A percentile compares a stretch with the other conserved stretches of the same genome.
phyloP scores from a whole-genome alignment of 352 stramenopile genomes.

The Pythium volutum region DNA sequence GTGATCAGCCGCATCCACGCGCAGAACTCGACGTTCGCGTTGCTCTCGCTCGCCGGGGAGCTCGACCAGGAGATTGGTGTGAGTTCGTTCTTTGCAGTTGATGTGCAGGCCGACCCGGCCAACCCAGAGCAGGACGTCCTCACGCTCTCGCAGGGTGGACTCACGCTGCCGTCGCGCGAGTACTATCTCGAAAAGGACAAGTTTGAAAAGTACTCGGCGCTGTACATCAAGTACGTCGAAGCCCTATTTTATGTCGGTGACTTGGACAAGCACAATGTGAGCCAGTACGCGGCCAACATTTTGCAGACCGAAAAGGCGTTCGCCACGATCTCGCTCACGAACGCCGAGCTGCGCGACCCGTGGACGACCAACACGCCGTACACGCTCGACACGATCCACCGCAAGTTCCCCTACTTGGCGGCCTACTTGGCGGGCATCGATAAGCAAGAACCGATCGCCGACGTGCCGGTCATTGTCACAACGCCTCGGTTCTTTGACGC shows the following conservation, averaged over 20 bases:
- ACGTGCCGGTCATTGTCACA: constrained; percentile 38
- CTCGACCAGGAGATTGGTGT: constrained; percentile 44
- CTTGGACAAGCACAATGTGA: constrained; percentile 40
- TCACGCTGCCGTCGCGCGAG: constrained; percentile 63
- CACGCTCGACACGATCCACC: constrained; percentile 54
- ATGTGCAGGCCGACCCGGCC: constrained; percentile 39
- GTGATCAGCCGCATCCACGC: constrained; percentile 40
- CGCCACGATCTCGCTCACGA: constrained; percentile 82
- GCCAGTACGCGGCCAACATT: constrained; percentile 36
- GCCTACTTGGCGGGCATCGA: constrained; percentile 51
- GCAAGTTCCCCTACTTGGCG: constrained; percentile 45
- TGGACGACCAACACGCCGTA: constrained; percentile 87
- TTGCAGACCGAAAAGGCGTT: constrained; percentile 72
- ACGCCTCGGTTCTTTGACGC: constrained; percentile 51
- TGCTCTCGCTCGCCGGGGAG: constrained; percentile 44
- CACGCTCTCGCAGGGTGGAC: constrained; percentile 45
- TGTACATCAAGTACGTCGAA: constrained; percentile 49
- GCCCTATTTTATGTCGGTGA: constrained; percentile 42
- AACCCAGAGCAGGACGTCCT: constrained; percentile 49
- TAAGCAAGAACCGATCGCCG: constrained; percentile 36
- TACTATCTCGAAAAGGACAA: constrained; percentile 54
- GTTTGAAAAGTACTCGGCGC: constrained; percentile 30
- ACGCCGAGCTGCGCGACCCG: constrained; percentile 82
- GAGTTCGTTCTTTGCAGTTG: constrained; percentile 50
- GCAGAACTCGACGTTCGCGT: constrained; percentile 32